phyloP scores from a whole-genome alignment of 495 filamentous ascomycete species.

The Penicillium bovifimosum region DNA sequence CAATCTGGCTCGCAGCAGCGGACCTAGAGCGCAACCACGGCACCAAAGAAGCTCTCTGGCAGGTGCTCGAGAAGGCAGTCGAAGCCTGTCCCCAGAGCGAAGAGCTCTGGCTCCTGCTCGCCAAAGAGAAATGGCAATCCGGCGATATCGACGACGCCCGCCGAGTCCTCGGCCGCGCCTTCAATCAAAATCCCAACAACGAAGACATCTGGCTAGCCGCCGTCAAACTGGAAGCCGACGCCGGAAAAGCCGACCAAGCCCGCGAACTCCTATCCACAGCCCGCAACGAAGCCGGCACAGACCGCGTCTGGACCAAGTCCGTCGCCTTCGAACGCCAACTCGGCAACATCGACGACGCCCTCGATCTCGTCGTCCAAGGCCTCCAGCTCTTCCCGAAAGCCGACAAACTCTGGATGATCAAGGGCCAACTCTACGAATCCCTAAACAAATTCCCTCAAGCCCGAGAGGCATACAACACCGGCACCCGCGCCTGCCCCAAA shows the following conservation, averaged over 20 bases:
- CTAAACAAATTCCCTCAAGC: constrained; percentile 74
- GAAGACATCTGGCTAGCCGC: constrained; percentile 96
- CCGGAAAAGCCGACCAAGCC: constrained; percentile 71
- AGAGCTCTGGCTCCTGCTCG: constrained; percentile 92
- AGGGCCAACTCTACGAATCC: constrained; percentile 91
- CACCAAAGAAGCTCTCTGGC: constrained; percentile 73
- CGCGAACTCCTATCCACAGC: constrained; percentile 74
- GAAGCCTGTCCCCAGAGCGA: constrained; percentile 87
- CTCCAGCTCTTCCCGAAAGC: constrained; percentile 81
- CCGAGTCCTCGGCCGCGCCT: constrained; percentile 74
- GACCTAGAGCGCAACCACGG: constrained; percentile 91
- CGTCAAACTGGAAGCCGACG: constrained; percentile 91
- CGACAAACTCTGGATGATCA: constrained; percentile 96
- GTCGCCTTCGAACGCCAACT: constrained; percentile 86
- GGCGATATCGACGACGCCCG: constrained; percentile 82
- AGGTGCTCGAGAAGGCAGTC: constrained; percentile 85
- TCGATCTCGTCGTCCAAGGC: constrained; percentile 82
- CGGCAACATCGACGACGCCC: constrained; percentile 68
- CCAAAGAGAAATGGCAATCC: constrained; percentile 85
- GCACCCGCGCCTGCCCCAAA: constrained; percentile 77
- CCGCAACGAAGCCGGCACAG: constrained; percentile 80
- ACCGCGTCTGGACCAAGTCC: constrained; percentile 93
- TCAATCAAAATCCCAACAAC: constrained; percentile 89
- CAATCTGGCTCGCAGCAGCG: constrained; percentile 80
- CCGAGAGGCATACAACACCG: constrained; percentile 83